phyloP scores from a whole-genome alignment of 495 filamentous ascomycete genomes.

The Mycothermus thermophilus region DNA sequence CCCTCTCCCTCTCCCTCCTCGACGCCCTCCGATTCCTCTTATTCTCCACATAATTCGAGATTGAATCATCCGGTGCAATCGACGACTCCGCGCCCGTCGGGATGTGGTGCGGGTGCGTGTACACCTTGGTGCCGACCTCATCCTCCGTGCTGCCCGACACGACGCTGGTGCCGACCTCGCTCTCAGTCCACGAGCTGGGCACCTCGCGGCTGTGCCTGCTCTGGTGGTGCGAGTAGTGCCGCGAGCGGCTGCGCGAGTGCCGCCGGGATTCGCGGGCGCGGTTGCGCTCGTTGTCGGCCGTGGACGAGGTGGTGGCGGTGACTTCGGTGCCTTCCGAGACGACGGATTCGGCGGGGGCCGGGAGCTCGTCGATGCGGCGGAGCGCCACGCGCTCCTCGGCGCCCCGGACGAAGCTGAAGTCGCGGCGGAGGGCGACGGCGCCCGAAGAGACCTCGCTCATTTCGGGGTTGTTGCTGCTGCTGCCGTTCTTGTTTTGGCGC shows the following conservation, averaged over 20 bases:
- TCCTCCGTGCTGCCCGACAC: neutral
- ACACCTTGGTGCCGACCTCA: constrained; percentile 62
- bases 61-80: no score
- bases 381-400: constrained; percentile 27
- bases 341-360: constrained; percentile 7
- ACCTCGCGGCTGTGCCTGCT: no score
- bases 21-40: constrained; percentile 22
- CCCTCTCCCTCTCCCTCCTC: constrained; percentile 5
- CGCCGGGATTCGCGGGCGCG: constrained; percentile 6
- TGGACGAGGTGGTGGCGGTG: neutral
- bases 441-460: no score
- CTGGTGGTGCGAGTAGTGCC: neutral
- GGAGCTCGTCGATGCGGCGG: constrained; percentile 20
- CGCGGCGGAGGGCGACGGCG: constrained; percentile 14
- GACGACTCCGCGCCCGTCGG: constrained; percentile 33
- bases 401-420: constrained; percentile 35
- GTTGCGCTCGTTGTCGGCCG: neutral
- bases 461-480: no score
- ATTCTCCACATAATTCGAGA: constrained; percentile 24
- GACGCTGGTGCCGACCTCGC: constrained; percentile 37
- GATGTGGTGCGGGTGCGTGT: constrained; percentile 67
- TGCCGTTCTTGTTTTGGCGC: neutral
- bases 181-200: constrained; percentile 41
- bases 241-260: neutral
- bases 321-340: neutral